Evolutionary conservation across 2,329 filamentous ascomycete genomes (phyloP).

Genomic region (Diaporthe citrichinensis): DNA sequence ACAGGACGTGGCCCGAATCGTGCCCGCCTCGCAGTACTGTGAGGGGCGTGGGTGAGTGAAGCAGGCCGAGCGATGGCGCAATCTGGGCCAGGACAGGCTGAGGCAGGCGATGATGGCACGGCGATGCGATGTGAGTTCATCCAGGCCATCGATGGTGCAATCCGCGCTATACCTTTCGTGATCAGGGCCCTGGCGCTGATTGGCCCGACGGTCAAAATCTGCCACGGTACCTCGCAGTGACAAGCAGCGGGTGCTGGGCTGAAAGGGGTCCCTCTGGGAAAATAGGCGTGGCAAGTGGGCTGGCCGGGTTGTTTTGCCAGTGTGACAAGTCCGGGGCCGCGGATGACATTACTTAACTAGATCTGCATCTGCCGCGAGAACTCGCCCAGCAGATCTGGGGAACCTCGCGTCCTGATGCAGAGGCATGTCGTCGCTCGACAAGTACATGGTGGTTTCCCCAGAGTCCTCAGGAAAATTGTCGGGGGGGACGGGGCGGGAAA

Average conservation of each 20-base stretch:
- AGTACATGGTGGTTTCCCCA: constrained; percentile 32
- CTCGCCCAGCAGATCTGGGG: constrained; percentile 11
- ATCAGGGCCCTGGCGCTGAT: constrained; percentile 49
- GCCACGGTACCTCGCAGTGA: constrained; percentile 39
- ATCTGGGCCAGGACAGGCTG: constrained; percentile 43
- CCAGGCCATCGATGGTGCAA: constrained; percentile 61
- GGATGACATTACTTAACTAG: constrained; percentile 14
- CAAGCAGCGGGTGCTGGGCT: constrained; percentile 29
- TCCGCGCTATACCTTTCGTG: constrained; percentile 66
- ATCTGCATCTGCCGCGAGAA: constrained; percentile 32
- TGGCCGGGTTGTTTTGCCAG: constrained; percentile 13
- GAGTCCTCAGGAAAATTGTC: neutral
- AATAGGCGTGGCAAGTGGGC: constrained; percentile 26
- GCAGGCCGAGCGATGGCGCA: constrained; percentile 48
- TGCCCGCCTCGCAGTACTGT: constrained; percentile 32
- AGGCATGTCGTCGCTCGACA: constrained; percentile 34
- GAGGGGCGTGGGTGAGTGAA: constrained; percentile 25
- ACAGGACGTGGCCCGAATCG: constrained; percentile 22
- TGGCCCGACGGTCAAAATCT: constrained; percentile 39
- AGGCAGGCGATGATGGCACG: constrained; percentile 36
- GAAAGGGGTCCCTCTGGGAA: constrained; percentile 27
- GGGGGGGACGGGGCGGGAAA: constrained; percentile 21
- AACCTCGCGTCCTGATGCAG: neutral
- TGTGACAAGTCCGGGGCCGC: constrained; percentile 28
- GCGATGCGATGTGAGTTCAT: constrained; percentile 41